Evolutionary conservation across 2,329 filamentous ascomycete genomes (phyloP).

Genomic region (Talaromyces sp.): DNA sequence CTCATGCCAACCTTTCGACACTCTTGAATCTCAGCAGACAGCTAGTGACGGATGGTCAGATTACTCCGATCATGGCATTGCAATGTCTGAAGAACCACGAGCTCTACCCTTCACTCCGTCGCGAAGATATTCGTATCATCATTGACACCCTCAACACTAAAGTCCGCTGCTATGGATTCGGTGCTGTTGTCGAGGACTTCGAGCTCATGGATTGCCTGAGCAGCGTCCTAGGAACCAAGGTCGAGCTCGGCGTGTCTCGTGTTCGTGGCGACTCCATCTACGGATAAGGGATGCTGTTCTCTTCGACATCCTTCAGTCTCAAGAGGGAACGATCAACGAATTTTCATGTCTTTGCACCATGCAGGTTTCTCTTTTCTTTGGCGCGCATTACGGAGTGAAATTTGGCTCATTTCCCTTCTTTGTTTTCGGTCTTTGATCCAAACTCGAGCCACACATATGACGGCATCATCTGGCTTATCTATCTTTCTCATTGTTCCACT

Average conservation of each 20-base stretch:
- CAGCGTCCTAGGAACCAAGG: conserved; percentile 59
- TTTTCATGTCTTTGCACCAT: neutral
- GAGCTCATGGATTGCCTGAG: conserved; percentile 72
- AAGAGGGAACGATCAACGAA: neutral
- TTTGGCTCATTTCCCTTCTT: neutral
- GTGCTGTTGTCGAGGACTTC: conserved; percentile 71
- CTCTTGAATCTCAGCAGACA: conserved; percentile 82
- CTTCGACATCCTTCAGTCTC: neutral
- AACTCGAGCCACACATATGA: neutral
- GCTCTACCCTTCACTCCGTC: conserved; percentile 65
- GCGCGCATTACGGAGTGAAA: neutral
- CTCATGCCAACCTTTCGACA: conserved; percentile 74
- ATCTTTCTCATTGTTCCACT: neutral
- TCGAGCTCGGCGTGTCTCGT: conserved; percentile 31
- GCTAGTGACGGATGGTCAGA: conserved; percentile 76
- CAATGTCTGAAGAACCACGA: conserved; percentile 76
- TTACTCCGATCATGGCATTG: conserved; percentile 96
- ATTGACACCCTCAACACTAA: conserved; percentile 76
- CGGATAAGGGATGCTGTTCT: conserved; percentile 14
- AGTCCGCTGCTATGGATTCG: conserved; percentile 87
- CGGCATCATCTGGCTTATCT: neutral
- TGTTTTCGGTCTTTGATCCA: neutral
- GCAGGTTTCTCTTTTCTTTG: neutral
- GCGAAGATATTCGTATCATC: conserved; percentile 70
- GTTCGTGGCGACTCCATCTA: conserved; percentile 38